phyloP scores from a whole-genome alignment of 768 basidiomycete species.

The Wakefieldia striispora region DNA sequence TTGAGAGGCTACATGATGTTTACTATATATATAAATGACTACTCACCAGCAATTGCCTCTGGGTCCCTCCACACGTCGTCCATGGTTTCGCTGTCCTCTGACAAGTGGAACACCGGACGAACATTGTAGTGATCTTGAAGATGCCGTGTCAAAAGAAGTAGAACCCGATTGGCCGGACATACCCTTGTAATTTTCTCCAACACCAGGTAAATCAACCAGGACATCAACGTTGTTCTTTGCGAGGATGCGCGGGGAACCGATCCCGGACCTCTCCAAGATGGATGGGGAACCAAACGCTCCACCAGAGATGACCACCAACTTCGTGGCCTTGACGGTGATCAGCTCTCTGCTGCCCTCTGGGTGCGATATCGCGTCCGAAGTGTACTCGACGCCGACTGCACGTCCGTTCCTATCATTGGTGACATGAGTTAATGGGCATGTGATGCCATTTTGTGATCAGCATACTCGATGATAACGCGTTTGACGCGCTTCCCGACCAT shows the following conservation, averaged over 20 bases:
- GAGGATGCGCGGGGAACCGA: constrained; percentile 36
- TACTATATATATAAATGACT: too few relatives aligned
- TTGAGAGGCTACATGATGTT: too few relatives aligned
- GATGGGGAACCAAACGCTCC: constrained; percentile 45
- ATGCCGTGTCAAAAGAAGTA: neutral
- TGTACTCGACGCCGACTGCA: constrained; percentile 40
- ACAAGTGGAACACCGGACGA: constrained; percentile 35
- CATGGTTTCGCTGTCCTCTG: constrained; percentile 48
- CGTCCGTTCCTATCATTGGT: constrained; percentile 27
- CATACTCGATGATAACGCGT: constrained; percentile 37
- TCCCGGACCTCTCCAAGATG: constrained; percentile 54
- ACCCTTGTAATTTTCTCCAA: constrained; percentile 44
- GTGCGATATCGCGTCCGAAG: constrained; percentile 25
- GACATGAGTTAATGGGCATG: neutral
- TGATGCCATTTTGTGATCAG: neutral
- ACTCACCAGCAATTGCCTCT: constrained; percentile 37
- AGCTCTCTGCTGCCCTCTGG: constrained; percentile 10
- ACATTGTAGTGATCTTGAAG: constrained; percentile 30
- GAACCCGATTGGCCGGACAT: neutral
- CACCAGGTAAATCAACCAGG: constrained; percentile 38
- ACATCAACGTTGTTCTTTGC: constrained; percentile 27
- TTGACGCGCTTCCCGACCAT: constrained; percentile 33
- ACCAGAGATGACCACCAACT: constrained; percentile 38
- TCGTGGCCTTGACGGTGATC: constrained; percentile 27
- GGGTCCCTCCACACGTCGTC: constrained; percentile 45